Conservation (phyloP, 257 asterid species). For the Jaltomata sinuosa region DNA sequence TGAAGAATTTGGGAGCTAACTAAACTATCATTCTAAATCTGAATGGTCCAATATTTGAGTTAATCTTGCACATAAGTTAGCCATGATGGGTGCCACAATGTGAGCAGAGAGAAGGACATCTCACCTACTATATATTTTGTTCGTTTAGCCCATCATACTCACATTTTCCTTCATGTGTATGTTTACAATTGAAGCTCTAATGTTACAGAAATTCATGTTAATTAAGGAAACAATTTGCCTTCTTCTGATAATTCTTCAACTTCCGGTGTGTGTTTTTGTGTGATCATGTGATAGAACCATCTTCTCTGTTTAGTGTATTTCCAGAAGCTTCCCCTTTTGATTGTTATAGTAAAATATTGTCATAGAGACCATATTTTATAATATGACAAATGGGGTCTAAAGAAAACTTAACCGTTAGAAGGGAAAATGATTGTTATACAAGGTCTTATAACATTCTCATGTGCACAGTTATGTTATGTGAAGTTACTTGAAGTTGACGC, state of each 20-base stretch:
- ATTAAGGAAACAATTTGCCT: not conserved
- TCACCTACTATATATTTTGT: conserved; percentile 6
- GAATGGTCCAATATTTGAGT: not conserved
- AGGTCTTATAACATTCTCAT: not conserved
- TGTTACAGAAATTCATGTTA: not conserved
- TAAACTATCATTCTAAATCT: not conserved
- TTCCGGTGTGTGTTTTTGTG: not conserved
- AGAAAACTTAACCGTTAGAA: not conserved
- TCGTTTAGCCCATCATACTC: not conserved
- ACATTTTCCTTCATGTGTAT: not conserved
- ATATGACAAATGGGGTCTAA: not conserved
- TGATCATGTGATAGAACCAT: not conserved
- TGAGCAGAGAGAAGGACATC: not conserved
- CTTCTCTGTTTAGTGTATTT: not conserved
- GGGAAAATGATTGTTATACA: too few species aligned
- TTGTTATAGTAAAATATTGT: not conserved
- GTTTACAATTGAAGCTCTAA: not conserved
- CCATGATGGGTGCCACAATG: not conserved
- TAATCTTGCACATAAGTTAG: not conserved
- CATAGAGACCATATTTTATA: not conserved
- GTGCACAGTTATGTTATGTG: not conserved
- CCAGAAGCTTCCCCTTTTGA: not conserved
- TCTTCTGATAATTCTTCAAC: not conserved
- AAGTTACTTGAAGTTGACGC: not conserved
- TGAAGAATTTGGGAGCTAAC: not conserved